phyloP scores from a whole-genome alignment of 1,139 yeast species.

The Candida pseudoviswanathii region DNA sequence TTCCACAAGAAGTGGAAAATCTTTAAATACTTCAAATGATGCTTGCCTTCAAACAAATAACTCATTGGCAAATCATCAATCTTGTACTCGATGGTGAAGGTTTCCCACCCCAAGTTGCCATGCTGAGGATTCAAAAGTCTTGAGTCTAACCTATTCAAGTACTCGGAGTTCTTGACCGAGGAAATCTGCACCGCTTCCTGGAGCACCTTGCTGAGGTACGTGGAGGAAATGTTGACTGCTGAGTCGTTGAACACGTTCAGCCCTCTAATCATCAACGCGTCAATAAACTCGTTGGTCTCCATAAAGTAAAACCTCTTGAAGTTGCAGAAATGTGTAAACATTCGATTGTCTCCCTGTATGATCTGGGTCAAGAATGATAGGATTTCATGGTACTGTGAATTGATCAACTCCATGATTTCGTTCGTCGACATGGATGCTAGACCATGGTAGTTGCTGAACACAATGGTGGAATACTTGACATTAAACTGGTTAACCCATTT shows the following conservation, averaged over 20 bases:
- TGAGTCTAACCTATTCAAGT: constrained; percentile 62
- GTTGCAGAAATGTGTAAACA: constrained; percentile 59
- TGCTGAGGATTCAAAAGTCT: constrained; percentile 65
- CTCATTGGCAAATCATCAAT: constrained; percentile 58
- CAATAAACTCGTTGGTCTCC: constrained; percentile 78
- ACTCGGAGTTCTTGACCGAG: constrained; percentile 50
- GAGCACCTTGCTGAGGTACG: constrained; percentile 64
- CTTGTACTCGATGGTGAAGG: constrained; percentile 83
- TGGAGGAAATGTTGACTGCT: constrained; percentile 62
- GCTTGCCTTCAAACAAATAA: constrained; percentile 13
- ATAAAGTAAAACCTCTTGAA: constrained; percentile 70
- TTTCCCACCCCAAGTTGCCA: constrained; percentile 87
- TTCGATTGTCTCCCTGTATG: constrained; percentile 46
- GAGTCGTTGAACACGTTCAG: constrained; percentile 58
- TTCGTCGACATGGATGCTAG: constrained; percentile 33
- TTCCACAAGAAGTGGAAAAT: constrained; percentile 88
- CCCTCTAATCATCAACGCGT: constrained; percentile 62
- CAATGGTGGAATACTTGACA: constrained; percentile 36
- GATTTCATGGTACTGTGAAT: constrained; percentile 59
- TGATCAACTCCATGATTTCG: constrained; percentile 36
- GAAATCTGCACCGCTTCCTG: constrained; percentile 69
- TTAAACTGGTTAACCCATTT: constrained; percentile 42
- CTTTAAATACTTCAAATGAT: constrained; percentile 60
- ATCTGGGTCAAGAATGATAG: constrained; percentile 54
- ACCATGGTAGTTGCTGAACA: constrained; percentile 32